A percentile compares a stretch with the other conserved stretches of the same genome.
Conservation (phyloP, 2,329 filamentous ascomycete genomes). For the Arachnomyces sp. region DNA sequence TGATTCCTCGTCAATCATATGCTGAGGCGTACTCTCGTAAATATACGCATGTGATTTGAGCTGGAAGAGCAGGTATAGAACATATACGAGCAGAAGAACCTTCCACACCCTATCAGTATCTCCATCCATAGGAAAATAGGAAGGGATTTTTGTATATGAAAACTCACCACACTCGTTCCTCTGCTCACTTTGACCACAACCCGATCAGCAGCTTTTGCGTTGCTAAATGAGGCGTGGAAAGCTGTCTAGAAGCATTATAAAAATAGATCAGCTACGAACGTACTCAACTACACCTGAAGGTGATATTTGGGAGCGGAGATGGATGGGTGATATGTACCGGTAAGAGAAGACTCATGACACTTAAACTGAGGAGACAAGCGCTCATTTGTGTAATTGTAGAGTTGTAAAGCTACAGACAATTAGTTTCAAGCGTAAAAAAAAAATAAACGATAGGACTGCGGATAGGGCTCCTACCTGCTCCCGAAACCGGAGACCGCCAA, state of each 20-base stretch:
- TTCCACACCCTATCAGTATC: constrained; percentile 20
- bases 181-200: constrained; percentile 78
- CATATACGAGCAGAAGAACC: constrained; percentile 73
- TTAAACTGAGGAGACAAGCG: constrained; percentile 81
- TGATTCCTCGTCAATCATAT: constrained; percentile 85
- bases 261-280: background rate
- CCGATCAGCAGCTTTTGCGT: constrained; percentile 54
- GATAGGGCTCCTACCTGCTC: constrained; percentile 57
- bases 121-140: constrained; percentile 9
- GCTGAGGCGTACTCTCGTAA: constrained; percentile 86
- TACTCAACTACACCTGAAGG: background rate
- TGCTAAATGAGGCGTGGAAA: constrained; percentile 79
- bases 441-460: background rate
- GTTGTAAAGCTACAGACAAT: constrained; percentile 65
- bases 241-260: constrained; percentile 53
- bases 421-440: background rate
- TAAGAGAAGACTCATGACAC: constrained; percentile 79
- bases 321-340: constrained; percentile 49
- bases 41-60: constrained; percentile 87
- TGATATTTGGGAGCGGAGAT: background rate
- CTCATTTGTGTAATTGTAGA: constrained; percentile 95
- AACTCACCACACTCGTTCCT: constrained; percentile 72
- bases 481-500: constrained; percentile 76
- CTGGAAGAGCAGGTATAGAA: constrained; percentile 80
- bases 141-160: constrained; percentile 6